phyloP scores from a whole-genome alignment of 2,329 filamentous ascomycete genomes.

The Coleophoma cylindrospora region DNA sequence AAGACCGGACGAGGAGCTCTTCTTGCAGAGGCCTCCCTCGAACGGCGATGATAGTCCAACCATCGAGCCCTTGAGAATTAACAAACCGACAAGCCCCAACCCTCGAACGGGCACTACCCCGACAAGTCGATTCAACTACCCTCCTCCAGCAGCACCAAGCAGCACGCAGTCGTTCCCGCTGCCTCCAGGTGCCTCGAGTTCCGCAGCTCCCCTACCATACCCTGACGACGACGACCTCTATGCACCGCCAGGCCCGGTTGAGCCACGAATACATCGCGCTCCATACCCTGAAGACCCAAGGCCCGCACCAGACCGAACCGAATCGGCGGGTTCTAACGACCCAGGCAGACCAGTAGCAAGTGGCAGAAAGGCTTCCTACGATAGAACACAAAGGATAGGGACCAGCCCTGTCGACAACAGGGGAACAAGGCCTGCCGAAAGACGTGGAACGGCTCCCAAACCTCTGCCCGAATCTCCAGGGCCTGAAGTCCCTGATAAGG shows the following conservation, averaged over 20 bases:
- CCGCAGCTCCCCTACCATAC: conserved; percentile 64
- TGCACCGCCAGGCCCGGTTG: conserved; percentile 26
- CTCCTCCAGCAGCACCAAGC: conserved; percentile 29
- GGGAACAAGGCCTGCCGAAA: conserved; percentile 67
- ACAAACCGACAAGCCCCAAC: conserved; percentile 67
- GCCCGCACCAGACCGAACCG: conserved; percentile 12
- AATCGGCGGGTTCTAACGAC: conserved; percentile 13
- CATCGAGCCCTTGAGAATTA: conserved; percentile 78
- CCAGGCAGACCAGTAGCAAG: conserved; percentile 11
- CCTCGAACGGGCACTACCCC: conserved; percentile 32
- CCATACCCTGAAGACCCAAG: conserved; percentile 29
- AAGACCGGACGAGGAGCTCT: conserved; percentile 76
- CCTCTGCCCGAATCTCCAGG: conserved; percentile 79
- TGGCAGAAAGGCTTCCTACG: conserved; percentile 23
- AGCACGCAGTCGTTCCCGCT: conserved; percentile 56
- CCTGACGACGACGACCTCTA: conserved; percentile 63
- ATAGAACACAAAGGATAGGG: conserved; percentile 23
- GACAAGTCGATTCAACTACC: conserved; percentile 40
- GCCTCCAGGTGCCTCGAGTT: conserved; percentile 66
- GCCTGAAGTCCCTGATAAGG: conserved; percentile 68
- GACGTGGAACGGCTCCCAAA: conserved; percentile 76
- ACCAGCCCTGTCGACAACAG: conserved; percentile 46
- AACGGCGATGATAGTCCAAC: conserved; percentile 63
- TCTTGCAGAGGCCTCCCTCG: conserved; percentile 49
- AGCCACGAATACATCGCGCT: conserved; percentile 24